Conservation (phyloP, 257 asterid species). For the Fraxinus americana region DNA sequence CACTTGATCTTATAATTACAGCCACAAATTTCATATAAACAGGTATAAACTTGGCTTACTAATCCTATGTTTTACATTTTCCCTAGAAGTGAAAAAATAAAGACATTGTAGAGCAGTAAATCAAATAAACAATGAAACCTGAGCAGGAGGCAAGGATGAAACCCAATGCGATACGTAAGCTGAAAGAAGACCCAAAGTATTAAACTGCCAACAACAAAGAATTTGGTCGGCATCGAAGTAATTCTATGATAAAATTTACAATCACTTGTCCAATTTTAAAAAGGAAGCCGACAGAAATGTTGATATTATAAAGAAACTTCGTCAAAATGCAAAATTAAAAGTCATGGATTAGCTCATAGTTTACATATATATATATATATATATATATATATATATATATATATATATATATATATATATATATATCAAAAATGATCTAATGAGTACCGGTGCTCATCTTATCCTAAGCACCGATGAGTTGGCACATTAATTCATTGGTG, state of each 20-base stretch:
- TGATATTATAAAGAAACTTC: background rate
- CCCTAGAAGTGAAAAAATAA: background rate
- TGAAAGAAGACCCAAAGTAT: slow-evolving; percentile 95
- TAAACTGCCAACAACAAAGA: slow-evolving; percentile 55
- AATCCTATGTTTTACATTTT: background rate
- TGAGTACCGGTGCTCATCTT: too few relatives aligned
- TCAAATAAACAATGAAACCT: slow-evolving; percentile 47
- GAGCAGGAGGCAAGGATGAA: slow-evolving; percentile 96
- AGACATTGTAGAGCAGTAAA: background rate
- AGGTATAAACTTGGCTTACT: background rate
- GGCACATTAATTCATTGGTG: too few relatives aligned
- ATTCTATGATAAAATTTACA: background rate
- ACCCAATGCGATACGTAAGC: slow-evolving; percentile 97
- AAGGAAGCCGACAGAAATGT: background rate
- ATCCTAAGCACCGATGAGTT: too few relatives aligned
- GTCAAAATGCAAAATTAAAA: background rate
- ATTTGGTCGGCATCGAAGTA: slow-evolving; percentile 2
- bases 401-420: too few relatives aligned
- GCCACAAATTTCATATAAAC: background rate
- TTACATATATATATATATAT: too few relatives aligned
- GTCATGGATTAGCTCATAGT: background rate
- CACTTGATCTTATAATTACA: background rate
- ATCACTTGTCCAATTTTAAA: background rate
- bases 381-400: too few relatives aligned
- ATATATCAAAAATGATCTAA: too few relatives aligned